Evolutionary conservation across 495 filamentous ascomycete species (phyloP), one percentile per base, ranked within the genome.

Genomic region (Neurospora sp.): DNA sequence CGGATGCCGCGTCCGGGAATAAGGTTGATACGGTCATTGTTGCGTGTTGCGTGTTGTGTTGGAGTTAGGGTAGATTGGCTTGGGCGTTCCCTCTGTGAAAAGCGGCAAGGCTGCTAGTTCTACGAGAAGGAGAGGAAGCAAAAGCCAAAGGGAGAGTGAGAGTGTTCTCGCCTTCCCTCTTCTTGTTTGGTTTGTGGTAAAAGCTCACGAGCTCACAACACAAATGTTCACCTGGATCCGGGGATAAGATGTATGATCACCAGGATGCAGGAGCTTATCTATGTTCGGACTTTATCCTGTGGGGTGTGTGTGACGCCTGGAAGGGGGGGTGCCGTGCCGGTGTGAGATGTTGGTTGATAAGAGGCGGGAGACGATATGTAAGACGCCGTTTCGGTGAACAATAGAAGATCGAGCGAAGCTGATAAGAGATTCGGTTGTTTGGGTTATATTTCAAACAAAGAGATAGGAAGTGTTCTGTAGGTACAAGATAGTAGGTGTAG

Each of bases 1-100:
- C 77, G 24, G 74, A 43, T 73, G 62, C 72, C n/a, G 54, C 54
- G 54, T 66, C 54, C 54, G 28, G 54, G 54, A 75, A 43, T 54
- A 72, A 73, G 59, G 74, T 70, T 34, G 74, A 31, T 62, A 73
- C 73, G 9, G 76, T 78, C 78, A 80, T 80, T 69, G 74, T 76
- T 73, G 59, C 31, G 21, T 4, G n/a, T 24, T 21, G 24, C 1
- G 66, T 37, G 9, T 17, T 37, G 31, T 59, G 71, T 21, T 24
- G 24, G 7, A 15, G 13, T 8, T 73, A 19, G 37, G 24, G 19
- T 59, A 34, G 1, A 34, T 34, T 66, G 54, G 54, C 54, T 66
- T 9, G 28, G 54, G 54, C 9, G 28, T 28, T 66, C 28, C 54
- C 54, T 66, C 54, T 66, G 54, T 34, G 54, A 66, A 66, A 66